phyloP scores from a whole-genome alignment of 768 basidiomycete species.

The Coprinopsis sp. region DNA sequence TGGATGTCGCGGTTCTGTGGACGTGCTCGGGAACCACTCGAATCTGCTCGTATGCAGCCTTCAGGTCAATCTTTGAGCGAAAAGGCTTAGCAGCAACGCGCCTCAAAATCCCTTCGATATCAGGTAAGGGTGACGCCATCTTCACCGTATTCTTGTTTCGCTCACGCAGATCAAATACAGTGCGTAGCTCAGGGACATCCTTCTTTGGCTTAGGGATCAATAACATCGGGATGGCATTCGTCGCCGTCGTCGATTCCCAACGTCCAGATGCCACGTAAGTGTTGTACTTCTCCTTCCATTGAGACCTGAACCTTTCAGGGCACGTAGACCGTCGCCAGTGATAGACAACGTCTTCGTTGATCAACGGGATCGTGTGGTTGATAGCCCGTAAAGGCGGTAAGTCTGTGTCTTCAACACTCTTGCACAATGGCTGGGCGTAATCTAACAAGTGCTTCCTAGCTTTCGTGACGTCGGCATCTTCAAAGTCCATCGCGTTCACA shows the following conservation, averaged over 20 bases:
- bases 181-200: constrained; percentile 15
- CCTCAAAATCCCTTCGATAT: constrained; percentile 18
- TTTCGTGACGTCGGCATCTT: not conserved
- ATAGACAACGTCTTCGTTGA: not conserved
- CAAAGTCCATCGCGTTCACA: not conserved
- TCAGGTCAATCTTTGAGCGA: constrained; percentile 27
- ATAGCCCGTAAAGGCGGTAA: constrained; percentile 8
- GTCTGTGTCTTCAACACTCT: constrained; percentile 1
- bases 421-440: constrained; percentile 1
- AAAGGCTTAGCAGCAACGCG: constrained; percentile 16
- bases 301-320: constrained; percentile 19
- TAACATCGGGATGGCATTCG: constrained; percentile 32
- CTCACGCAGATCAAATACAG: constrained; percentile 26
- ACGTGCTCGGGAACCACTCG: constrained; percentile 22
- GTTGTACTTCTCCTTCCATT: constrained; percentile 24
- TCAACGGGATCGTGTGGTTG: constrained; percentile 9
- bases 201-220: constrained; percentile 27
- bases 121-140: constrained; percentile 13
- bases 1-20: constrained; percentile 21
- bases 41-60: constrained; percentile 34
- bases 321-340: constrained; percentile 3
- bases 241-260: constrained; percentile 25
- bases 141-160: constrained; percentile 24
- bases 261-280: constrained; percentile 20
- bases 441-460: not conserved